These are phyloP conservation scores for Stromatinia cepivora DNA, from an alignment of 2,329 filamentous ascomycete species.

Conservation along the genomic window DNA sequence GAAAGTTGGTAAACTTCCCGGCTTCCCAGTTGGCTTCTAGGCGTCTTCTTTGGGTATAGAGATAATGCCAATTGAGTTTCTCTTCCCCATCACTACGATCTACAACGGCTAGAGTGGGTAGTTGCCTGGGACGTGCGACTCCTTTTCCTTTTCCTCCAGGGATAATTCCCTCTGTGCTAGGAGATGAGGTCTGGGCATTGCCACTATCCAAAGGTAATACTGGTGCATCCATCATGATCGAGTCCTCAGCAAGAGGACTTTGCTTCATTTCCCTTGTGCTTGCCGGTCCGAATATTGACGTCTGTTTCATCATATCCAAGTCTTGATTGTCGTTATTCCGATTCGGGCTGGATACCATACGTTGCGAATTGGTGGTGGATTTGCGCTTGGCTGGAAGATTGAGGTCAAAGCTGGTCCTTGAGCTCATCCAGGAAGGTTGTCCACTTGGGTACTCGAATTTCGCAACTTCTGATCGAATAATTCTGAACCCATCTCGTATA, in stretches of 20 bases:
- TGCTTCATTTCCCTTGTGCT: conserved; percentile 16
- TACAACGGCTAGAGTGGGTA: conserved; percentile 47
- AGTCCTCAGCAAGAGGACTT: conserved; percentile 16
- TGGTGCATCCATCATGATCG: conserved; percentile 20
- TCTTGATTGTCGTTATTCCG: conserved; percentile 42
- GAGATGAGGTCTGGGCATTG: neutral
- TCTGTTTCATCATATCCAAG: conserved; percentile 46
- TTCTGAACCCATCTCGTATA: conserved; percentile 80
- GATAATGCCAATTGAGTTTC: conserved; percentile 85
- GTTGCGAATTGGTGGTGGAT: conserved; percentile 47
- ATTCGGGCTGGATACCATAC: conserved; percentile 38
- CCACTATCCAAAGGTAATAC: neutral
- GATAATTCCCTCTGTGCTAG: neutral
- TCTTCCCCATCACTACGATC: conserved; percentile 53
- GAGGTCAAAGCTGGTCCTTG: conserved; percentile 42
- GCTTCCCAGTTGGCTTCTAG: conserved; percentile 91
- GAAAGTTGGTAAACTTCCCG: conserved; percentile 81
- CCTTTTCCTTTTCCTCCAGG: conserved; percentile 11
- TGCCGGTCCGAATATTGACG: conserved; percentile 36
- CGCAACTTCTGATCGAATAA: conserved; percentile 64
- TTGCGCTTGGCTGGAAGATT: conserved; percentile 57
- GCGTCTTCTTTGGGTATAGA: conserved; percentile 83
- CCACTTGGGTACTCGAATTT: conserved; percentile 56
- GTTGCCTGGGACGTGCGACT: conserved; percentile 23
- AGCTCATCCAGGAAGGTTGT: conserved; percentile 8